A percentile compares a stretch with the other conserved stretches of the same genome.
Conservation (phyloP, 2,329 filamentous ascomycete species). For the Stenocarpella maydis region DNA sequence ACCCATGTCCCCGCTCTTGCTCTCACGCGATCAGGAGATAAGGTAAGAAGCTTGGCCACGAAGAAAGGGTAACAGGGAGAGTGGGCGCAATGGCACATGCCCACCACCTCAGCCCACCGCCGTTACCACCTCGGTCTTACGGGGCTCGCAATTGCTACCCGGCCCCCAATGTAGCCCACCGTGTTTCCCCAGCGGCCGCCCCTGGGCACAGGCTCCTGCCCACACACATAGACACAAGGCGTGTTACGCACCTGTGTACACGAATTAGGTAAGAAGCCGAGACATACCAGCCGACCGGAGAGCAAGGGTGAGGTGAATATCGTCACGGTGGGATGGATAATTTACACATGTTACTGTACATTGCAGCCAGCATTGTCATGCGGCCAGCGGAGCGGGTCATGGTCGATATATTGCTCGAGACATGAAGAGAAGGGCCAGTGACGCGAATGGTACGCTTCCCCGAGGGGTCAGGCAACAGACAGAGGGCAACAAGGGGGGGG, state of each 20-base stretch:
- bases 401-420: not conserved
- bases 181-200: constrained; percentile 14
- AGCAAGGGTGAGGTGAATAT: not conserved
- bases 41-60: not conserved
- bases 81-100: no score
- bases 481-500: not conserved
- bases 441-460: not conserved
- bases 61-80: not conserved
- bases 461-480: not conserved
- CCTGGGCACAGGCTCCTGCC: no score
- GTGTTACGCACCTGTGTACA: not conserved
- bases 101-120: not conserved
- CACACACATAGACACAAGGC: not conserved
- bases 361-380: not conserved
- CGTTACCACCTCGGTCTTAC: constrained; percentile 8
- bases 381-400: no score
- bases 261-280: not conserved
- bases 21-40: not conserved
- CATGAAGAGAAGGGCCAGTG: no score
- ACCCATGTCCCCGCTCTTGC: no score
- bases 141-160: not conserved
- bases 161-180: not conserved
- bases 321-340: no score
- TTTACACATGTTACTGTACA: not conserved
- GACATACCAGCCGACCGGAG: not conserved